Evolutionary conservation across 2,329 filamentous ascomycete species (phyloP).

Genomic region (Colletotrichum sp.): DNA sequence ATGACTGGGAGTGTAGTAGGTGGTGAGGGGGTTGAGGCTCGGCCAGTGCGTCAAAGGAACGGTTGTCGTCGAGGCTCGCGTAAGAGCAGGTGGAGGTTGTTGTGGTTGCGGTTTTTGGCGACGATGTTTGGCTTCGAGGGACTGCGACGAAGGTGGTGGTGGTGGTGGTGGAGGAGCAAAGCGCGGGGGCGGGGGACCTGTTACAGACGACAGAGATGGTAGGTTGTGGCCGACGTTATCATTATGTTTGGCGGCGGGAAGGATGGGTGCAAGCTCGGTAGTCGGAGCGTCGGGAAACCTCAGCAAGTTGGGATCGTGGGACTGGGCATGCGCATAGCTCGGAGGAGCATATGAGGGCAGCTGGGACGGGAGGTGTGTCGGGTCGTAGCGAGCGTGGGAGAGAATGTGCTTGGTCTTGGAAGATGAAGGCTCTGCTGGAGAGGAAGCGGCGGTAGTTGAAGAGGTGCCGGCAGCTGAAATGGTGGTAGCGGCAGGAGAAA

Average conservation of each 20-base stretch:
- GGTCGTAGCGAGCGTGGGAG: conserved; percentile 20
- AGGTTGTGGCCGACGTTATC: conserved; percentile 34
- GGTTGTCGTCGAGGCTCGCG: conserved; percentile 24
- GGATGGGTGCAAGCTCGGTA: conserved; percentile 50
- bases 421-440: background rate
- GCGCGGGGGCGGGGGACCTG: conserved; percentile 29
- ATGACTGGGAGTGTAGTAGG: conserved; percentile 52
- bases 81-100: conserved; percentile 23
- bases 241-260: conserved; percentile 30
- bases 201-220: conserved; percentile 48
- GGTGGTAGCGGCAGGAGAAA: background rate
- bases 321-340: conserved; percentile 34
- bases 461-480: background rate
- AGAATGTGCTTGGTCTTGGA: conserved; percentile 9
- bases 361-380: conserved; percentile 25
- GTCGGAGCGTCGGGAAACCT: conserved; percentile 37
- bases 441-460: conserved; percentile 2
- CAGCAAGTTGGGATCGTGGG: conserved; percentile 35
- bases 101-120: conserved; percentile 1
- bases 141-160: conserved; percentile 15
- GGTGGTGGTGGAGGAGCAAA: conserved; percentile 28
- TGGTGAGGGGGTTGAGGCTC: conserved; percentile 52
- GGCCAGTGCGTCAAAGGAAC: conserved; percentile 47
- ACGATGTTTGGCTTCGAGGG: conserved; percentile 7
- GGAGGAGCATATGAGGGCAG: conserved; percentile 41